Base-by-base conservation (phyloP, 768 basidiomycete genomes). In the Agaricus subrufescens region DNA sequence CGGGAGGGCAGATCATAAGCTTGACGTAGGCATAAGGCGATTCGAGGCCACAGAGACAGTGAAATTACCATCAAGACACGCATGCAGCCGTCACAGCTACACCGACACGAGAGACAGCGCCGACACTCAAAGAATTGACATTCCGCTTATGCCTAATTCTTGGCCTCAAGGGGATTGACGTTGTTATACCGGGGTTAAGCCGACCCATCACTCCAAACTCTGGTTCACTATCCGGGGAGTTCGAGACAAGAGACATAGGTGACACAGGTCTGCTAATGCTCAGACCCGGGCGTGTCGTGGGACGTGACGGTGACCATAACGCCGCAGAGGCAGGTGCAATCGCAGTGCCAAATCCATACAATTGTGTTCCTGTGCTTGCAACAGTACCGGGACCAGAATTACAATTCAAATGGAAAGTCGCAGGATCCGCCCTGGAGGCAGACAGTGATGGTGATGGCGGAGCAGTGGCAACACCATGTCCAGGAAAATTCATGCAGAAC, bases 401-500 rank as follows among this genome's bases (percentile, higher is more conserved):
- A 19, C 15, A 19, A 15, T 14, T 19, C n/a, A 15, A 15, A 5
- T 42, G 34, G 5, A 6, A 34, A 34, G 34, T 19, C 40, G 40
- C 19, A 19, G 40, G 40, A 19, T 15, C 19, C 12, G 19, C 12
- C 14, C 15, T 42, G 27, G 38, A 25, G 12, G 25, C 15, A 27
- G 25, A 26, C 9, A 14, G 6, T 11, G 42, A 14, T 25, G 47
- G 39, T 10, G 26, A 26, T 19, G 42, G 48, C n/a, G 45, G 34
- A 9, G 40, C 37, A 4, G 55, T 31, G 19, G 42, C 29, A 19
- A 27, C 27, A 15, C 43, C 55, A 23, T 39, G 40, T 34, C 44
- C 55, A 25, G 37, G 43, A 39, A 56, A 56, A 23, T 49, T 56
- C 30, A 48, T 40, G 25, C 55, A 56, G 46, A 64, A 49, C 50